Evolutionary conservation across 2,329 filamentous ascomycete species (phyloP).

Genomic region (Didymosphaeria variabile): DNA sequence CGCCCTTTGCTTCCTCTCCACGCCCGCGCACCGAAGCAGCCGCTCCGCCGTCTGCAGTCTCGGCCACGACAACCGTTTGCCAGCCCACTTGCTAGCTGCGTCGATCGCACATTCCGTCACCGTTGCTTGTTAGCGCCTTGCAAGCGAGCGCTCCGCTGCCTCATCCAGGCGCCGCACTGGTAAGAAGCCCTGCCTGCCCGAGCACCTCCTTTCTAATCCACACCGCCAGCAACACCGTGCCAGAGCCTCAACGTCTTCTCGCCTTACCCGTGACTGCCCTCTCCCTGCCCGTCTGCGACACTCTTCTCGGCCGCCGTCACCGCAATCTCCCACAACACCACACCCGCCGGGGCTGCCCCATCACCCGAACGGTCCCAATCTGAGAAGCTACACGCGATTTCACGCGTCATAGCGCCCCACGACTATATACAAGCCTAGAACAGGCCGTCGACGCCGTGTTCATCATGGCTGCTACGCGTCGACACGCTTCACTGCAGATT

Average conservation of each 20-base stretch:
- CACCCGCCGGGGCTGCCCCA: constrained; percentile 36
- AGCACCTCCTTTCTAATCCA: constrained; percentile 35
- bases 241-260: constrained; percentile 29
- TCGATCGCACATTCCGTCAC: constrained; percentile 33
- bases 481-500: constrained; percentile 64
- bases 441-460: constrained; percentile 35
- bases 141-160: constrained; percentile 45
- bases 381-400: constrained; percentile 48
- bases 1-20: background rate
- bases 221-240: constrained; percentile 25
- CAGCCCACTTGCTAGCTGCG: constrained; percentile 22
- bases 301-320: constrained; percentile 38
- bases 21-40: background rate
- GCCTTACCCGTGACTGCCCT: constrained; percentile 28
- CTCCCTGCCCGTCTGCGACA: constrained; percentile 24
- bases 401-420: constrained; percentile 50
- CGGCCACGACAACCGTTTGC: background rate
- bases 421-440: constrained; percentile 41
- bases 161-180: constrained; percentile 38
- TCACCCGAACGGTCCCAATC: constrained; percentile 32
- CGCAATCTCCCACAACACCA: constrained; percentile 43
- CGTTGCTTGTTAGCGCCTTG: constrained; percentile 42
- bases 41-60: background rate
- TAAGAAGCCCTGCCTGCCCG: constrained; percentile 34
- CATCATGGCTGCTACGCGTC: constrained; percentile 65